These are phyloP conservation scores for Scorias spongiosa DNA, from an alignment of 2,329 filamentous ascomycete species.

Conservation along the genomic window DNA sequence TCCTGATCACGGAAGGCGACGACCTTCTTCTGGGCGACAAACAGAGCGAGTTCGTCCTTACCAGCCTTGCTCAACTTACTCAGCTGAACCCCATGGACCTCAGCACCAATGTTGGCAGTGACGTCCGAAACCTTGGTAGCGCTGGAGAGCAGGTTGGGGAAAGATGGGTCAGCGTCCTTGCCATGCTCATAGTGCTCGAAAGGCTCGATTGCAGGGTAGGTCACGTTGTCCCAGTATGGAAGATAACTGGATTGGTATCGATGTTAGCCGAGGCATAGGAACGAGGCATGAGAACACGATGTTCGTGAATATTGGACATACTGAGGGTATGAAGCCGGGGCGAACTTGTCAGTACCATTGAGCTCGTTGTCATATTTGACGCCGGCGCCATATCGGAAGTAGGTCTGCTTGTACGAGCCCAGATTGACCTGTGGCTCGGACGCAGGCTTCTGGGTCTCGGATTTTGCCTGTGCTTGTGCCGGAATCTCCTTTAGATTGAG, in stretches of 20 bases:
- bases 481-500: constrained; percentile 7
- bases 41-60: constrained; percentile 62
- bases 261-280: constrained; percentile 45
- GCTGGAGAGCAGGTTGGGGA: constrained; percentile 51
- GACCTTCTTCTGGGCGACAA: constrained; percentile 63
- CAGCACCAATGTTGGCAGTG: constrained; percentile 59
- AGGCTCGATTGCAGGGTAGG: constrained; percentile 48
- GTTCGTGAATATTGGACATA: constrained; percentile 18
- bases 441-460: constrained; percentile 7
- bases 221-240: constrained; percentile 21
- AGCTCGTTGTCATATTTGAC: constrained; percentile 37
- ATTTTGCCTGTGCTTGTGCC: constrained; percentile 3
- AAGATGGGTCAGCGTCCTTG: constrained; percentile 54
- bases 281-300: constrained; percentile 34
- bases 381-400: constrained; percentile 25
- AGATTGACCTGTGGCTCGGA: constrained; percentile 13
- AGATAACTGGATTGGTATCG: constrained; percentile 8
- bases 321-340: constrained; percentile 49
- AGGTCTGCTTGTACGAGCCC: constrained; percentile 27
- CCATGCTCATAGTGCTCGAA: constrained; percentile 65
- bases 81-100: constrained; percentile 56
- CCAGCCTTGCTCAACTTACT: constrained; percentile 51
- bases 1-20: constrained; percentile 66
- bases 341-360: constrained; percentile 37
- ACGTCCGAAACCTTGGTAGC: constrained; percentile 40